These are phyloP conservation scores for Ganoderma leucocontextum DNA, from an alignment of 1,284 basidiomycete species.

Conservation along the genomic window DNA sequence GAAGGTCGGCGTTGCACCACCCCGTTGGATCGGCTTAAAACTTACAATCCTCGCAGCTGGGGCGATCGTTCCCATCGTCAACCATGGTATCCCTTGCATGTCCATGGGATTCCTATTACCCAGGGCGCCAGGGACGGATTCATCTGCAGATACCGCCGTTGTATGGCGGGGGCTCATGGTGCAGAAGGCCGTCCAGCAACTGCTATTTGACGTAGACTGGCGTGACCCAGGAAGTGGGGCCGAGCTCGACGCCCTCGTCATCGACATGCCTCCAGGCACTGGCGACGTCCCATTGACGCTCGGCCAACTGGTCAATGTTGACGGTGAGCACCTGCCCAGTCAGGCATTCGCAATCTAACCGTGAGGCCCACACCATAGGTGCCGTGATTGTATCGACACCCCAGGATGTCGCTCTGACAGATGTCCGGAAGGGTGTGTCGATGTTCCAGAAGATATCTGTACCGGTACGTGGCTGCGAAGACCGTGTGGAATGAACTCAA, in stretches of 20 bases:
- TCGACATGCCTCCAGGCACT: constrained; percentile 98
- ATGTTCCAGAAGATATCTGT: constrained; percentile 94
- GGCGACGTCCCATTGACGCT: constrained; percentile 95
- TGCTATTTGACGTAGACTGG: constrained; percentile 98
- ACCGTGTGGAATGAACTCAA: background rate
- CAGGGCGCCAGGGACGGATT: constrained; percentile 49
- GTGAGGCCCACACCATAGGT: constrained; percentile 53
- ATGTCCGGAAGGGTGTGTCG: constrained; percentile 91
- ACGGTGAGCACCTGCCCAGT: constrained; percentile 61
- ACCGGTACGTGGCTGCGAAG: constrained; percentile 64
- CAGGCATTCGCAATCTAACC: constrained; percentile 1
- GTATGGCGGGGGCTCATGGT: constrained; percentile 99
- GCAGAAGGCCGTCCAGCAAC: constrained; percentile 97
- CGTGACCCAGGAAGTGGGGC: constrained; percentile 47
- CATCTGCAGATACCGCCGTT: constrained; percentile 76
- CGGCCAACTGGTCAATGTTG: constrained; percentile 88
- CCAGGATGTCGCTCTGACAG: constrained; percentile 92
- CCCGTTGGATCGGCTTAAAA: background rate
- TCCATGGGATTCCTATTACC: constrained; percentile 93
- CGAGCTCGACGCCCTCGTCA: constrained; percentile 85
- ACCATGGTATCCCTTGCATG: constrained; percentile 95
- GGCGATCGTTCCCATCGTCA: constrained; percentile 84
- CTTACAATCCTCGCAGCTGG: constrained; percentile 57
- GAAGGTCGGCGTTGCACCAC: constrained; percentile 54
- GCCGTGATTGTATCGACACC: constrained; percentile 95